phyloP scores from a whole-genome alignment of 2,329 filamentous ascomycete genomes.

The Claviceps arundinis region DNA sequence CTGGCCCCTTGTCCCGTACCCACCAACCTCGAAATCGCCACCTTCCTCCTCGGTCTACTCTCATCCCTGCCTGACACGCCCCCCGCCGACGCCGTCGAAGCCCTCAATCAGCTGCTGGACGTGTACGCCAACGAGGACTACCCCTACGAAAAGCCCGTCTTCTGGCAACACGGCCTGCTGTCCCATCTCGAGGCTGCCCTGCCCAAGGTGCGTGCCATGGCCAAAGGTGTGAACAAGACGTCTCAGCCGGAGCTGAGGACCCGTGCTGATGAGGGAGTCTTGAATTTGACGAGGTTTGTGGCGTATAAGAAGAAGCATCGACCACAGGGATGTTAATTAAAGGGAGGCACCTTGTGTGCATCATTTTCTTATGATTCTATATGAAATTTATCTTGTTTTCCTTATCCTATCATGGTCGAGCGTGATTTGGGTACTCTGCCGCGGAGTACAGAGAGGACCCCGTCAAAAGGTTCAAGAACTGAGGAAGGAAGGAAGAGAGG shows the following conservation, averaged over 20 bases:
- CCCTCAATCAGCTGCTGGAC: conserved; percentile 53
- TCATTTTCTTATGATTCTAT: too few species aligned
- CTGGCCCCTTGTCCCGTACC: conserved; percentile 37
- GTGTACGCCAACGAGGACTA: conserved; percentile 50
- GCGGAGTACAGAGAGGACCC: too few species aligned
- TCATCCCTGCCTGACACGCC: conserved; percentile 37
- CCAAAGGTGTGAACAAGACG: conserved; percentile 49
- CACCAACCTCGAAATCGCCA: conserved; percentile 49
- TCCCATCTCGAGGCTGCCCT: conserved; percentile 41
- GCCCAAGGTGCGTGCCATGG: conserved; percentile 41
- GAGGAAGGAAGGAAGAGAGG: too few species aligned
- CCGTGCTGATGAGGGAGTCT: conserved; percentile 44
- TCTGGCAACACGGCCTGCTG: conserved; percentile 49
- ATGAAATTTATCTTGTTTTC: too few species aligned
- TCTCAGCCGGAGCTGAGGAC: conserved; percentile 40
- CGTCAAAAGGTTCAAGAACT: too few species aligned
- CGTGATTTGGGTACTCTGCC: too few species aligned
- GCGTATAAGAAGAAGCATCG: conserved; percentile 50
- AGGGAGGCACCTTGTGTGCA: too few species aligned
- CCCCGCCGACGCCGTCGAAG: conserved; percentile 47
- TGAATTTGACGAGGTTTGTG: conserved; percentile 50
- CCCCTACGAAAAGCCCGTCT: conserved; percentile 47
- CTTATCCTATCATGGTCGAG: too few species aligned
- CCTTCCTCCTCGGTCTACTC: conserved; percentile 46
- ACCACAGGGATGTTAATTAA: conserved; percentile 12